These are phyloP conservation scores for Aspergillus funiculosus DNA, from an alignment of 495 filamentous ascomycete genomes.

Conservation along the genomic window DNA sequence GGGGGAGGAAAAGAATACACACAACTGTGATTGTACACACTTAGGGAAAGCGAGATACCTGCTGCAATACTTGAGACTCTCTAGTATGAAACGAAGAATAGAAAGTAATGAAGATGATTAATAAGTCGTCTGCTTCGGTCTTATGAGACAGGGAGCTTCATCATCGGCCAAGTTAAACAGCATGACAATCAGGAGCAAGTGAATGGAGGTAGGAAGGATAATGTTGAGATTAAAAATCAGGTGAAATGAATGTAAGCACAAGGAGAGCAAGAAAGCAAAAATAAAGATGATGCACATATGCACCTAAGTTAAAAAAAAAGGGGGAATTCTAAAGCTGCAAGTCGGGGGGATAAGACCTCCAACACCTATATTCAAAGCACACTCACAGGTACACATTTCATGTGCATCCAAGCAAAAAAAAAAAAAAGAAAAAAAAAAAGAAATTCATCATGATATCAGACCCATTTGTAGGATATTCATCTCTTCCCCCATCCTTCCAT, in stretches of 20 bases:
- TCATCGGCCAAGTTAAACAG: constrained; percentile 16
- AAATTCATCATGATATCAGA: constrained; percentile 31
- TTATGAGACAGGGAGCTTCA: constrained; percentile 31
- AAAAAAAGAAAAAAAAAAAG: constrained; percentile 6
- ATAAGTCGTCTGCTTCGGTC: constrained; percentile 28
- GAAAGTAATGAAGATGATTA: constrained; percentile 14
- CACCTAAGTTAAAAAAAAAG: constrained; percentile 21
- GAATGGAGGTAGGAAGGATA: constrained; percentile 24
- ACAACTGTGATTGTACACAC: constrained; percentile 18
- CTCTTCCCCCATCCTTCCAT: constrained; percentile 13
- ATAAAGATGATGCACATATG: constrained; percentile 16
- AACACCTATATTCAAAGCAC: constrained; percentile 31
- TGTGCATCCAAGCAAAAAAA: constrained; percentile 27
- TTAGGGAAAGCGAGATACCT: constrained; percentile 9
- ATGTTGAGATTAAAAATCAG: constrained; percentile 21
- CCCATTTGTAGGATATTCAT: constrained; percentile 27
- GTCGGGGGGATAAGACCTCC: constrained; percentile 27
- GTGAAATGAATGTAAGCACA: constrained; percentile 15
- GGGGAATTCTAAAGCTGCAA: constrained; percentile 38
- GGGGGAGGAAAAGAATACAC: neutral
- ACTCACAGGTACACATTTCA: constrained; percentile 19
- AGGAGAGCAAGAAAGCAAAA: constrained; percentile 23
- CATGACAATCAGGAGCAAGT: constrained; percentile 13
- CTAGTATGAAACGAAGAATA: constrained; percentile 15
- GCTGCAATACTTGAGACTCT: constrained; percentile 13